Evolutionary conservation across 148 eudicot species (phyloP).

Genomic region (Camellia japonica): DNA sequence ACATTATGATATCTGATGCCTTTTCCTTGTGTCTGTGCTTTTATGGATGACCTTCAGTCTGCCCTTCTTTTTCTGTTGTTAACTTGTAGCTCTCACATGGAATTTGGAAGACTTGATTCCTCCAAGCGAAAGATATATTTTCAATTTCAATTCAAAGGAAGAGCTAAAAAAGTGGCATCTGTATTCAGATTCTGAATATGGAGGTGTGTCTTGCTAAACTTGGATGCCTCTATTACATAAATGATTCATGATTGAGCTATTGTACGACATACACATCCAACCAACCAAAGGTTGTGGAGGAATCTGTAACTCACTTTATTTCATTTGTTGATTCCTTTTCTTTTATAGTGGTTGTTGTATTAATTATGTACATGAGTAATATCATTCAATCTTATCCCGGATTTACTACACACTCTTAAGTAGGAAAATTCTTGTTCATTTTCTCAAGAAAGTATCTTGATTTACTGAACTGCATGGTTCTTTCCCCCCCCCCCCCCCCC

Average conservation of each 20-base stretch:
- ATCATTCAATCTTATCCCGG: background rate
- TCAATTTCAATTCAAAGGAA: conserved; percentile 69
- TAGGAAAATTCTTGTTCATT: too few species aligned
- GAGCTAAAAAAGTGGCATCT: conserved; percentile 94
- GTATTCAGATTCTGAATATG: conserved; percentile 97
- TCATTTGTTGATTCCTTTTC: background rate
- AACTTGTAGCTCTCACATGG: conserved; percentile 80
- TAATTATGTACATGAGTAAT: background rate
- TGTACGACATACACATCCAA: background rate
- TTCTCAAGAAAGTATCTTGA: too few species aligned
- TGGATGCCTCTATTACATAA: conserved; percentile 13
- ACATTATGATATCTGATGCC: too few species aligned
- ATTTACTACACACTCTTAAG: too few species aligned
- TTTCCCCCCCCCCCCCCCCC: background rate
- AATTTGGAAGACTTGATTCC: conserved; percentile 84
- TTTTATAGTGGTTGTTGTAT: background rate
- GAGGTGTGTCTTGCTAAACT: conserved; percentile 45
- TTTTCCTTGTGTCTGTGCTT: background rate
- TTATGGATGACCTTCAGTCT: background rate
- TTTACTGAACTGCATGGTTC: too few species aligned
- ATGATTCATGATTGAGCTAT: background rate
- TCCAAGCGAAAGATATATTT: conserved; percentile 70
- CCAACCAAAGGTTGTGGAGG: background rate
- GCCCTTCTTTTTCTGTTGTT: conserved; percentile 1
- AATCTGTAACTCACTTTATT: background rate